Conservation (phyloP, 148 eudicot genomes). For the Fallopia convolvulus region DNA sequence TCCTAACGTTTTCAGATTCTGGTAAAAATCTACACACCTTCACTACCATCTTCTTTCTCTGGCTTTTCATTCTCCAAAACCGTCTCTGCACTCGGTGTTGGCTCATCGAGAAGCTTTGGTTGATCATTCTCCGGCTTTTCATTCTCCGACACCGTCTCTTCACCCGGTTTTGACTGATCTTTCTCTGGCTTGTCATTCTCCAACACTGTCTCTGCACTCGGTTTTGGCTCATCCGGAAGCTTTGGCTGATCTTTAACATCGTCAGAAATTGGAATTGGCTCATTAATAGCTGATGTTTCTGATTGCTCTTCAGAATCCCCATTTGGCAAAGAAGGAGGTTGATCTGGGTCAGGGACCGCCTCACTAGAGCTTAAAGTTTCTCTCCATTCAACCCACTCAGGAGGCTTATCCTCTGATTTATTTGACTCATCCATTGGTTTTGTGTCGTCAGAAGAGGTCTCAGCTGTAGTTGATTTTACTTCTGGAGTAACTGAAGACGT, state of each 20-base stretch:
- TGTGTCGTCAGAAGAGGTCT: constrained; percentile 1
- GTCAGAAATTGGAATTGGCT: background rate
- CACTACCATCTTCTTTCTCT: background rate
- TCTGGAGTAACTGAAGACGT: constrained; percentile 7
- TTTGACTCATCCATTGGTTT: constrained; percentile 10
- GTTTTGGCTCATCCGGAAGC: background rate
- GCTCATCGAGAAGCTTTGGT: background rate
- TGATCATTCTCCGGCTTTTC: background rate
- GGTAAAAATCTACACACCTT: constrained; percentile 8
- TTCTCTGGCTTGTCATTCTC: background rate
- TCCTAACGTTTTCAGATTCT: background rate
- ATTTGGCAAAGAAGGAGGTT: constrained; percentile 25
- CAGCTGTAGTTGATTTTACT: constrained; percentile 13
- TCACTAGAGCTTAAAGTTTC: constrained; percentile 47
- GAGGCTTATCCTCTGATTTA: constrained; percentile 31
- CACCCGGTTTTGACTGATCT: background rate
- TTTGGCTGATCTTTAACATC: background rate
- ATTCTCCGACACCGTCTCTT: background rate
- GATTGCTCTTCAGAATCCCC: constrained; percentile 28
- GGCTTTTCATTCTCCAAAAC: background rate
- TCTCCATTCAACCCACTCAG: constrained; percentile 85
- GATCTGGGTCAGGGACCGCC: constrained; percentile 21
- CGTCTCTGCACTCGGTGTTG: background rate
- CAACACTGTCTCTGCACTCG: background rate
- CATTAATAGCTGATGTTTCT: background rate